phyloP scores from a whole-genome alignment of 1,284 basidiomycete species.

The Ceratobasidium papillatum region DNA sequence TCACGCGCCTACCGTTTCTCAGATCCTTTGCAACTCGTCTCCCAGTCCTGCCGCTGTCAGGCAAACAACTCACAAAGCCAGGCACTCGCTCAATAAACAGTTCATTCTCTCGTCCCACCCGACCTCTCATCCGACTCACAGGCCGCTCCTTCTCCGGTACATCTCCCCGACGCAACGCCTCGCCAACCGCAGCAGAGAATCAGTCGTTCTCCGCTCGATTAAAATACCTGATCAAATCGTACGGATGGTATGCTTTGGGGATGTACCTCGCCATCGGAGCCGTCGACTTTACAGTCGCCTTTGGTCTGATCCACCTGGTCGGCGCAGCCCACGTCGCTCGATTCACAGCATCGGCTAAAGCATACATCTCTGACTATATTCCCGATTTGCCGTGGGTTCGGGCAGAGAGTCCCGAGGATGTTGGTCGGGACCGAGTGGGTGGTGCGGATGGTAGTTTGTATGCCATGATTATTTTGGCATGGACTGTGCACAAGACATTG shows the following conservation, averaged over 20 bases:
- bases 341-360: slow-evolving; percentile 67
- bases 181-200: slow-evolving; percentile 41
- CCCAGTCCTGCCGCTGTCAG: slow-evolving; percentile 53
- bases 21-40: slow-evolving; percentile 52
- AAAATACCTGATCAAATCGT: slow-evolving; percentile 87
- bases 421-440: slow-evolving; percentile 25
- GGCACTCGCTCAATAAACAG: slow-evolving; percentile 3
- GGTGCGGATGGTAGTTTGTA: slow-evolving; percentile 74
- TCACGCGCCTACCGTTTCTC: slow-evolving; percentile 27
- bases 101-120: slow-evolving; percentile 13
- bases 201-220: slow-evolving; percentile 72
- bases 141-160: slow-evolving; percentile 23
- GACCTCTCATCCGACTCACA: slow-evolving; percentile 28
- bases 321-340: slow-evolving; percentile 90
- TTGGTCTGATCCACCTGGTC: slow-evolving; percentile 83
- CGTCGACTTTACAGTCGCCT: slow-evolving; percentile 84
- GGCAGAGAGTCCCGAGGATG: slow-evolving; percentile 29
- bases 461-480: slow-evolving; percentile 92
- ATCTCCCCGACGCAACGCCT: slow-evolving; percentile 44
- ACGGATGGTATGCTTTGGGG: slow-evolving; percentile 92
- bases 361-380: slow-evolving; percentile 53
- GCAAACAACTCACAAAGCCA: slow-evolving; percentile 30
- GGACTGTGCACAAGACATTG: slow-evolving; percentile 94
- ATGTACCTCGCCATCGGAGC: slow-evolving; percentile 78
- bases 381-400: slow-evolving; percentile 22